Evolutionary conservation across 441 rosid species (phyloP).

Genomic region (Adansonia rubrostipa): DNA sequence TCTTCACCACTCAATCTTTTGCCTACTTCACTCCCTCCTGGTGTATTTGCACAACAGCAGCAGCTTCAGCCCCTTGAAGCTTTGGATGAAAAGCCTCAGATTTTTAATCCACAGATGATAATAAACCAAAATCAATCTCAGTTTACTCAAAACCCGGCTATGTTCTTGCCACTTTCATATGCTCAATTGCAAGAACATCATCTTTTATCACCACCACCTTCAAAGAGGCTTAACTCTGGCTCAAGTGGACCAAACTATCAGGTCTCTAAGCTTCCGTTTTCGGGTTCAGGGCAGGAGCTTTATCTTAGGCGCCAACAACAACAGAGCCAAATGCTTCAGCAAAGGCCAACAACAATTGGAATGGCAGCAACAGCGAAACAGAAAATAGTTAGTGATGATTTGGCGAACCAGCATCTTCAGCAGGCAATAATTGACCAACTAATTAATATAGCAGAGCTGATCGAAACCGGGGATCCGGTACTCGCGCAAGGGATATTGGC

Average conservation of each 20-base stretch:
- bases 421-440: constrained; percentile 59
- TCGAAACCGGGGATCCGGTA: constrained; percentile 63
- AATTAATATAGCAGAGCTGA: constrained; percentile 65
- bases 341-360: constrained; percentile 28
- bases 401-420: constrained; percentile 53
- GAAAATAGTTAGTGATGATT: constrained; percentile 46
- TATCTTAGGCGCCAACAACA: constrained; percentile 42
- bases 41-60: constrained; percentile 37
- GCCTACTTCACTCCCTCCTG: constrained; percentile 26
- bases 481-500: constrained; percentile 99
- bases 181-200: constrained; percentile 46
- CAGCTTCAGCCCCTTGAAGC: constrained; percentile 35
- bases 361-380: constrained; percentile 37
- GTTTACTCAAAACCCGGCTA: constrained; percentile 45
- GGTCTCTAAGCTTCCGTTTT: constrained; percentile 37
- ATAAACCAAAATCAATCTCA: constrained; percentile 57
- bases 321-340: constrained; percentile 46
- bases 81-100: constrained; percentile 47
- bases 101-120: constrained; percentile 43
- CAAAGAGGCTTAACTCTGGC: constrained; percentile 51
- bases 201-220: constrained; percentile 43
- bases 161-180: constrained; percentile 40
- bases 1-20: constrained; percentile 33
- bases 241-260: constrained; percentile 38
- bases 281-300: constrained; percentile 49